Evolutionary conservation across 2,329 filamentous ascomycete genomes (phyloP).

Genomic region (Aspergillus terreus): DNA sequence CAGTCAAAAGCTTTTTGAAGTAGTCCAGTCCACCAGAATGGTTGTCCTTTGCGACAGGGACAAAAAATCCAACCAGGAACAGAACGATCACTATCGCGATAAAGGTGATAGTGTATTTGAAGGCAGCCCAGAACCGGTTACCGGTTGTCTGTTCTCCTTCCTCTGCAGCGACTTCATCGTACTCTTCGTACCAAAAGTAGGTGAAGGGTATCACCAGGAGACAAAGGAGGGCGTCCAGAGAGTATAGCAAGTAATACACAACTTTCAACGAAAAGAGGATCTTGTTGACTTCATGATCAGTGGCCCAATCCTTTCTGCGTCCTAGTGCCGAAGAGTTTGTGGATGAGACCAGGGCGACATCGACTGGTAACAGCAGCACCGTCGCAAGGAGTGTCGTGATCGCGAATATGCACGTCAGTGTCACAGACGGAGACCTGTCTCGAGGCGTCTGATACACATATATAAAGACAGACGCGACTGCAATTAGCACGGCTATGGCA

Average conservation of each 20-base stretch:
- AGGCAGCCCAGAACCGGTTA: slow-evolving; percentile 72
- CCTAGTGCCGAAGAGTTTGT: slow-evolving; percentile 74
- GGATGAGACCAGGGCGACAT: slow-evolving; percentile 89
- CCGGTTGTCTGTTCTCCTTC: slow-evolving; percentile 69
- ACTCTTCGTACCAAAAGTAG: slow-evolving; percentile 98
- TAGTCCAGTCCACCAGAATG: slow-evolving; percentile 76
- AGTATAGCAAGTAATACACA: slow-evolving; percentile 91
- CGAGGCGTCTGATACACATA: slow-evolving; percentile 87
- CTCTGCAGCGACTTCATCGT: slow-evolving; percentile 84
- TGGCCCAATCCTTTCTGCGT: slow-evolving; percentile 91
- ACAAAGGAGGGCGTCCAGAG: slow-evolving; percentile 84
- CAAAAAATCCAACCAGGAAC: slow-evolving; percentile 91
- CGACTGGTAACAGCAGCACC: slow-evolving; percentile 86
- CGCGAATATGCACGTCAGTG: slow-evolving; percentile 78
- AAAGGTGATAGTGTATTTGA: slow-evolving; percentile 89
- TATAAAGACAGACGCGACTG: slow-evolving; percentile 78
- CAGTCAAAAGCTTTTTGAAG: slow-evolving; percentile 77
- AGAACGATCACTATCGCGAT: slow-evolving; percentile 69
- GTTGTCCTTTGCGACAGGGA: slow-evolving; percentile 70
- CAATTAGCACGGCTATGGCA: slow-evolving; percentile 70
- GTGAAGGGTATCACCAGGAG: slow-evolving; percentile 88
- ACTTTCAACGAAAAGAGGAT: slow-evolving; percentile 79
- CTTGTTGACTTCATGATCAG: slow-evolving; percentile 69
- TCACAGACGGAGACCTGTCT: slow-evolving; percentile 79
- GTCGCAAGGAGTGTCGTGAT: slow-evolving; percentile 86